Conservation (phyloP, 768 basidiomycete genomes). For the Coprinopsis marcescibilis region DNA sequence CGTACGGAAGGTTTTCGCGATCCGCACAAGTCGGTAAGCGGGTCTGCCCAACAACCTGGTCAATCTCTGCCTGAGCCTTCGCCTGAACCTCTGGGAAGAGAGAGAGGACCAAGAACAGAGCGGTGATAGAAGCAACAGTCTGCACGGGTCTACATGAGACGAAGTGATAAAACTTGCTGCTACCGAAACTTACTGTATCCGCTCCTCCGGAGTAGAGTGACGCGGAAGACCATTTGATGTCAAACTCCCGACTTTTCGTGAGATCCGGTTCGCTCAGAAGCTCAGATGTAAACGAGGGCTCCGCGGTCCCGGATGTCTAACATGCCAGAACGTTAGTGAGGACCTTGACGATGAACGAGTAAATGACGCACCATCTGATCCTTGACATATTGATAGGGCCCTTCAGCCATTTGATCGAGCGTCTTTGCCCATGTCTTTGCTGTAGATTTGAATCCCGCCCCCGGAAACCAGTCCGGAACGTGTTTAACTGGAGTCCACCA, state of each 20-base stretch:
- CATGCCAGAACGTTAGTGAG: background rate
- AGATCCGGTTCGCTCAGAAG: slow-evolving; percentile 26
- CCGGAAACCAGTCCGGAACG: slow-evolving; percentile 54
- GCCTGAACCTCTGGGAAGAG: slow-evolving; percentile 32
- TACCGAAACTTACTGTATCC: slow-evolving; percentile 26
- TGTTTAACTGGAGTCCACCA: slow-evolving; percentile 31
- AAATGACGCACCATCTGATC: slow-evolving; percentile 34
- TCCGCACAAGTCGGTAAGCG: slow-evolving; percentile 36
- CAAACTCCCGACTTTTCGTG: slow-evolving; percentile 26
- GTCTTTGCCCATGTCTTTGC: slow-evolving; percentile 40
- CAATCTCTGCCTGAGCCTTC: slow-evolving; percentile 40
- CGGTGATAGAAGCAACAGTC: slow-evolving; percentile 33
- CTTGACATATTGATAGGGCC: slow-evolving; percentile 40
- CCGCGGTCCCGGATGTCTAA: slow-evolving; percentile 25
- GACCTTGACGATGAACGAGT: background rate
- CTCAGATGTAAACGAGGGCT: slow-evolving; percentile 29
- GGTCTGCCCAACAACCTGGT: slow-evolving; percentile 33
- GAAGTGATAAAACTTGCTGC: background rate
- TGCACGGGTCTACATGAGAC: slow-evolving; percentile 14
- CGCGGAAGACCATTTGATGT: slow-evolving; percentile 40
- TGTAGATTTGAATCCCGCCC: slow-evolving; percentile 44
- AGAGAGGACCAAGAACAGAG: slow-evolving; percentile 35
- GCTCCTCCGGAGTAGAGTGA: slow-evolving; percentile 45
- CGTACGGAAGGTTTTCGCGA: slow-evolving; percentile 33
- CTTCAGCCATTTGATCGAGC: slow-evolving; percentile 39